Evolutionary conservation across 371 early-diverging fungal genomes (phyloP), one percentile per base, ranked within the genome.

Genomic region (Basidiobolus heterosporus): DNA sequence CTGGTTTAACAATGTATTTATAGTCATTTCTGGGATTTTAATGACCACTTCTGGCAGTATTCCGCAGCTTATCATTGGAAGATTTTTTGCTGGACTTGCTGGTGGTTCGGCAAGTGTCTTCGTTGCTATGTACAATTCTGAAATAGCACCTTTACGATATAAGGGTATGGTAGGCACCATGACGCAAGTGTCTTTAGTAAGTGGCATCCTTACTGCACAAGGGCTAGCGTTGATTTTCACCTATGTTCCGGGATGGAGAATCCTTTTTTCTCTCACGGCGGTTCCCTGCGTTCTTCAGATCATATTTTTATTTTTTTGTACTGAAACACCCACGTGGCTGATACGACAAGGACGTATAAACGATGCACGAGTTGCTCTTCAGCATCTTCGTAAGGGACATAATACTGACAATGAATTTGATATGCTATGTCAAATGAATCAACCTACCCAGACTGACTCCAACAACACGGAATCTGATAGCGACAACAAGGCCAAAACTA

Each of bases 61-160:
- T 44, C 72, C 60, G 14, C 75, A 76, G 53, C 76, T 90, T 45
- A 74, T 73, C 44, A 37, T 84, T 42, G 93, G 88, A 0, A 77
- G 96, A 45, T 66, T 92, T 52, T 53, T 89, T 36, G 67, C 76
- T 41, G 97, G 97, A 43, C 56, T 85, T 44, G 91, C 77, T 5
- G 70, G 80, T 38, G 94, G 93, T 16, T 65, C 82, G 7, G 75
- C 79, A 45, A 79, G 86, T 39, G 81, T 75, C 30, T 75, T 75
- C 11, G 79, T 86, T 3, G 74, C 87, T 2, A 72, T 77, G 19
- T 93, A 91, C 51, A 70, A 91, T 36, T 73, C 77, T n/a, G 87
- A 89, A 57, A 74, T 90, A 30, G 61, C 88, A 1, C 82, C 89
- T 1, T 64, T 72, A 0, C 61, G 69, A n/a, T 60, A 62, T 17